These are phyloP conservation scores for Grigorovia jiainica DNA, from an alignment of 805 yeast species.

Conservation along the genomic window DNA sequence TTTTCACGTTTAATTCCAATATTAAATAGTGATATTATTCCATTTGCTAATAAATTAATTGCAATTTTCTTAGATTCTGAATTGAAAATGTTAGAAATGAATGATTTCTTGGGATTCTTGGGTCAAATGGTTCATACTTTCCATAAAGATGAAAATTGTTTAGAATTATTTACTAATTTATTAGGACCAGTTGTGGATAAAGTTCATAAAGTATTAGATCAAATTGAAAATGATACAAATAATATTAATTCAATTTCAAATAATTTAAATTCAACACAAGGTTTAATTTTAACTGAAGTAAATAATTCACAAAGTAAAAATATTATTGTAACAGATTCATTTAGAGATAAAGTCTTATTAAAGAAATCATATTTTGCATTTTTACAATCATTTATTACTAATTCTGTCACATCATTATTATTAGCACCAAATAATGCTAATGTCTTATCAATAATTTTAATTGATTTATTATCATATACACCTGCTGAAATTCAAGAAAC, in stretches of 20 bases:
- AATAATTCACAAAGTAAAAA: conserved; percentile 13
- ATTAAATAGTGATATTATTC: conserved; percentile 42
- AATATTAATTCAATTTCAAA: background rate
- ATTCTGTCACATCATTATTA: conserved; percentile 71
- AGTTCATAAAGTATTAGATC: conserved; percentile 42
- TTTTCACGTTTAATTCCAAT: conserved; percentile 80
- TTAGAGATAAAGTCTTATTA: conserved; percentile 53
- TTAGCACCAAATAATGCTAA: conserved; percentile 57
- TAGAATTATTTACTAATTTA: conserved; percentile 63
- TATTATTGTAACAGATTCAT: conserved; percentile 47
- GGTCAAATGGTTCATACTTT: conserved; percentile 82
- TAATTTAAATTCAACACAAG: background rate
- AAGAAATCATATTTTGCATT: conserved; percentile 64
- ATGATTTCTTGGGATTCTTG: conserved; percentile 74
- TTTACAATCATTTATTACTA: conserved; percentile 59
- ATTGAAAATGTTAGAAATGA: conserved; percentile 53
- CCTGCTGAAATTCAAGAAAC: conserved; percentile 57
- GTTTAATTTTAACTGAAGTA: conserved; percentile 1
- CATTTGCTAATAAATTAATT: conserved; percentile 59
- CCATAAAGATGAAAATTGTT: conserved; percentile 55
- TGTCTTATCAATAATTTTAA: conserved; percentile 50
- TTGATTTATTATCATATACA: conserved; percentile 49
- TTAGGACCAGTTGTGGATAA: conserved; percentile 66
- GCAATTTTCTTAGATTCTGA: conserved; percentile 51
- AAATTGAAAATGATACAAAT: conserved; percentile 33